Evolutionary conservation across 1,139 yeast genomes (phyloP).

Genomic region (Yamadazyma jaroonii): DNA sequence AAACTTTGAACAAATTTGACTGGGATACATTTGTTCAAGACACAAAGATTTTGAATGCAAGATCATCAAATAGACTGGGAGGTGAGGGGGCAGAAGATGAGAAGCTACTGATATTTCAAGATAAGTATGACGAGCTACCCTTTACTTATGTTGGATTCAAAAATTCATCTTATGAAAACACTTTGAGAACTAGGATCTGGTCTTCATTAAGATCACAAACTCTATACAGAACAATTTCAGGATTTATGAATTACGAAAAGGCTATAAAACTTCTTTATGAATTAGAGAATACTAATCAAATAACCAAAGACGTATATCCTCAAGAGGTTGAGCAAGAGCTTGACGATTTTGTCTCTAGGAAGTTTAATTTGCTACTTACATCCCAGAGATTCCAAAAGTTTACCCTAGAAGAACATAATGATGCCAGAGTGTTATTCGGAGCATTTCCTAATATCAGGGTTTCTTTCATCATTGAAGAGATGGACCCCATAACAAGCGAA

Average conservation of each 20-base stretch:
- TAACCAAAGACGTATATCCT: constrained; percentile 20
- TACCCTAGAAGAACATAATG: constrained; percentile 48
- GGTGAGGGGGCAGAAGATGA: no score
- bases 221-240: constrained; percentile 71
- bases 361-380: constrained; percentile 66
- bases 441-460: constrained; percentile 63
- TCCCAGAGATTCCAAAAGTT: constrained; percentile 65
- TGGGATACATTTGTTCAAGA: constrained; percentile 78
- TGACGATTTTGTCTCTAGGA: constrained; percentile 55
- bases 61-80: no score
- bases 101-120: constrained; percentile 2
- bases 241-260: constrained; percentile 66
- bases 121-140: constrained; percentile 57
- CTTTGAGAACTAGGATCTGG: constrained; percentile 75
- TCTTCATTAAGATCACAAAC: constrained; percentile 79
- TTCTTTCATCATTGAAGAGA: constrained; percentile 55
- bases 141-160: constrained; percentile 71
- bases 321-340: constrained; percentile 40
- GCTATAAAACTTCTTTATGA: constrained; percentile 67
- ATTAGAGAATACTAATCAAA: constrained; percentile 44
- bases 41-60: constrained; percentile 40
- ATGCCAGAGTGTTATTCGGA: constrained; percentile 53
- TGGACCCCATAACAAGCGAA: constrained; percentile 26
- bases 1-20: constrained; percentile 64
- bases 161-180: constrained; percentile 56